These are phyloP conservation scores for Apiospora koreana DNA, from an alignment of 2,329 filamentous ascomycete genomes.

Conservation along the genomic window DNA sequence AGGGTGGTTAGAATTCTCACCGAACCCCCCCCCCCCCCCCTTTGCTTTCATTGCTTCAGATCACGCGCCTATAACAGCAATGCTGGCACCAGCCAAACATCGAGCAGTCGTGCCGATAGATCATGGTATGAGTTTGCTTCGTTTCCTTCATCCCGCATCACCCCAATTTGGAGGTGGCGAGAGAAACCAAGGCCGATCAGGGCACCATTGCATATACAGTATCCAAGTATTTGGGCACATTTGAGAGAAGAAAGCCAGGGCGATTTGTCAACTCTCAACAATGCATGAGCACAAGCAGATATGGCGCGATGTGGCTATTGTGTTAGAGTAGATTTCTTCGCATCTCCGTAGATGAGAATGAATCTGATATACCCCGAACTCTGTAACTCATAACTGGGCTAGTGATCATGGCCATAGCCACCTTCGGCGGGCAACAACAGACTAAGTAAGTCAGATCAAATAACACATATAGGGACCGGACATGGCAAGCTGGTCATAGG, in stretches of 20 bases:
- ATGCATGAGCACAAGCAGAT: background rate
- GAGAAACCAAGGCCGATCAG: background rate
- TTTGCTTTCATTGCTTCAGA: background rate
- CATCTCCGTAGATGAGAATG: conserved; percentile 2
- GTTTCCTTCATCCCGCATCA: background rate
- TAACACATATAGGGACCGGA: background rate
- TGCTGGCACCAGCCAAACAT: background rate
- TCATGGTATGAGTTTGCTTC: too few relatives aligned
- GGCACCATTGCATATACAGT: background rate
- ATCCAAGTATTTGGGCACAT: background rate
- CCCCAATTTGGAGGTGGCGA: background rate
- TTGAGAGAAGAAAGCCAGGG: background rate
- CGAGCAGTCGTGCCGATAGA: background rate
- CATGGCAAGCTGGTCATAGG: background rate
- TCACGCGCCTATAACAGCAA: background rate
- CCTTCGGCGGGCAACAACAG: background rate
- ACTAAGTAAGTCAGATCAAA: background rate
- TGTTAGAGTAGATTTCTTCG: conserved; percentile 1
- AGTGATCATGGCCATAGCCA: background rate
- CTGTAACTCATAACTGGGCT: background rate
- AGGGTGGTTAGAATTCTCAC: conserved; percentile 10
- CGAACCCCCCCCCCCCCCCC: background rate
- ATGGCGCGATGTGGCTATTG: background rate
- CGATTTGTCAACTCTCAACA: background rate
- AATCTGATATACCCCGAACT: background rate